Percentiles rank a stretch among this genome's conserved stretches.
These are phyloP conservation scores for Aspergillus mulundensis DNA, from an alignment of 495 filamentous ascomycete genomes.

Conservation along the genomic window DNA sequence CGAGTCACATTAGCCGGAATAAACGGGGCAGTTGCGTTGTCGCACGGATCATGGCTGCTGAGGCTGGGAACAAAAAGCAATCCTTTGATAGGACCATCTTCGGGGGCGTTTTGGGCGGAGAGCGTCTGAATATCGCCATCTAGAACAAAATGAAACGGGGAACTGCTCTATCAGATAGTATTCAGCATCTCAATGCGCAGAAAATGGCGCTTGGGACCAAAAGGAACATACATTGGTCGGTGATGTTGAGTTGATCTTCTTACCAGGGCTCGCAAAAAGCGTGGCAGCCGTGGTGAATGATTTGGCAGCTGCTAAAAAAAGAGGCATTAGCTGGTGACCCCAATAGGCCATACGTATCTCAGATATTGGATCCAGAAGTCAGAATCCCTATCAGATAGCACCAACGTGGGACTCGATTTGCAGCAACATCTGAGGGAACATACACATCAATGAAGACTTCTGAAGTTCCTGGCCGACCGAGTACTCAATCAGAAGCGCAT, in stretches of 20 bases:
- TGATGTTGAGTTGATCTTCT: constrained; percentile 30
- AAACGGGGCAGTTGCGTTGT: constrained; percentile 48
- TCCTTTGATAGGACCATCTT: constrained; percentile 58
- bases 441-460: constrained; percentile 9
- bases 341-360: too few species aligned
- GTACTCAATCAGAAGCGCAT: constrained; percentile 2
- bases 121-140: constrained; percentile 64
- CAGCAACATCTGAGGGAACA: background rate
- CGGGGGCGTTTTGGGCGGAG: constrained; percentile 54
- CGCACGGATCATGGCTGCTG: constrained; percentile 51
- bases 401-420: background rate
- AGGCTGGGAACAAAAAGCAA: constrained; percentile 81
- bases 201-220: background rate
- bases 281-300: constrained; percentile 34
- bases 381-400: background rate
- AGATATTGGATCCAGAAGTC: too few species aligned
- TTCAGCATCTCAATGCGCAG: background rate
- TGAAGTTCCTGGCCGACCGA: background rate
- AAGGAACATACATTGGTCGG: constrained; percentile 32
- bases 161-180: constrained; percentile 43
- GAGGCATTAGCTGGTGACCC: constrained; percentile 17
- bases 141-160: constrained; percentile 61
- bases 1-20: constrained; percentile 75
- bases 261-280: constrained; percentile 38
- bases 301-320: constrained; percentile 20